Conservation (phyloP, 2,329 filamentous ascomycete genomes). For the Fusarium mexicanum region DNA sequence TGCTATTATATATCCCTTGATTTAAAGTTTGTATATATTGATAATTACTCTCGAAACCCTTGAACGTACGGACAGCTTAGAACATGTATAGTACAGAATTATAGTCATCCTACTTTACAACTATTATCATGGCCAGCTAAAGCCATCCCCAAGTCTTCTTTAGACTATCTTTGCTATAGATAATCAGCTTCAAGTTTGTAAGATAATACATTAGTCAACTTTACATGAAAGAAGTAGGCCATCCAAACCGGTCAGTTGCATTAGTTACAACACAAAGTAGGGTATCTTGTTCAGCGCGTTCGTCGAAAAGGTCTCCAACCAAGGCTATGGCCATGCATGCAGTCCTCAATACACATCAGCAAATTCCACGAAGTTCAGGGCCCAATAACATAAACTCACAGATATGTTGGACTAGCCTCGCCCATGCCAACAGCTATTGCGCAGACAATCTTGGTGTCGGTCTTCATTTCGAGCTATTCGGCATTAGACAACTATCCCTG, state of each 20-base stretch:
- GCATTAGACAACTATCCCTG: not conserved
- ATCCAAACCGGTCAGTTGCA: not conserved
- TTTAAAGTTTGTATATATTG: accelerated
- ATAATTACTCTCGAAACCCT: not conserved
- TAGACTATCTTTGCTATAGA: not conserved
- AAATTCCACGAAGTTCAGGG: not conserved
- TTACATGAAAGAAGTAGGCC: not conserved
- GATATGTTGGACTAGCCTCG: slow-evolving; percentile 35
- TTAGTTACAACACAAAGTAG: not conserved
- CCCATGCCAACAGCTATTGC: slow-evolving; percentile 39
- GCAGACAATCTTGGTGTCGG: slow-evolving; percentile 41
- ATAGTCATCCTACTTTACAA: no score
- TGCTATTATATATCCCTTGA: no score
- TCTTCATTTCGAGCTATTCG: slow-evolving; percentile 30
- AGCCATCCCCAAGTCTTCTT: not conserved
- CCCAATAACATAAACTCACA: slow-evolving; percentile 18
- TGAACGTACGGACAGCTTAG: no score
- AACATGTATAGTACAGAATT: no score
- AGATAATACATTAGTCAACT: no score
- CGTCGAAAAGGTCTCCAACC: slow-evolving; percentile 46
- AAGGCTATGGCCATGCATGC: slow-evolving; percentile 42
- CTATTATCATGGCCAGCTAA: not conserved
- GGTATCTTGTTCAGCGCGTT: not conserved
- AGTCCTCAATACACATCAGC: not conserved
- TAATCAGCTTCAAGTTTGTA: not conserved